These are phyloP conservation scores for Plantago coronopus DNA, from an alignment of 305 asterid genomes.

Conservation along the genomic window DNA sequence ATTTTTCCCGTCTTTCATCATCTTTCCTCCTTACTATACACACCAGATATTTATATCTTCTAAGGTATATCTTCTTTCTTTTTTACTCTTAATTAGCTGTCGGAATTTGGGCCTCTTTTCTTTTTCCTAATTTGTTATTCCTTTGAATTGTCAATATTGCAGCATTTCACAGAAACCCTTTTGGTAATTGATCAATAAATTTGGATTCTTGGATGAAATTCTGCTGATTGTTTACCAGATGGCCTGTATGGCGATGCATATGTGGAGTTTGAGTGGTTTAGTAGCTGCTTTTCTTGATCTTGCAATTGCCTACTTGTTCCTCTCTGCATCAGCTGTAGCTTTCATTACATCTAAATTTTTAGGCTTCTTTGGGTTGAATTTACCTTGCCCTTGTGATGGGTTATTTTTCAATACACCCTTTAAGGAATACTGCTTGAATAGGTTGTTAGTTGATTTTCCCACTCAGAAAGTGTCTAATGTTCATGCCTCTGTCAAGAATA, in stretches of 20 bases:
- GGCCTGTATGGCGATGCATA: conserved; percentile 52
- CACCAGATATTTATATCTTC: no score
- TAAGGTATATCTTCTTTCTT: no score
- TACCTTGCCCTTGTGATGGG: conserved; percentile 84
- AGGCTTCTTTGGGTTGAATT: conserved; percentile 53
- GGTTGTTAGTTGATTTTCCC: conserved; percentile 62
- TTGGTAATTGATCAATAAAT: conserved; percentile 21
- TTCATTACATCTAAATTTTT: conserved; percentile 64
- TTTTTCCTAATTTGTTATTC: not conserved
- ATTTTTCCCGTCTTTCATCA: no score
- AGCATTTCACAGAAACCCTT: conserved; percentile 11
- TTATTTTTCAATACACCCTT: conserved; percentile 33
- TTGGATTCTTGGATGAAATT: conserved; percentile 19
- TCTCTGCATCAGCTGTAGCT: conserved; percentile 69
- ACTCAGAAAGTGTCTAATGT: conserved; percentile 53
- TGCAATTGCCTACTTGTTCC: conserved; percentile 62
- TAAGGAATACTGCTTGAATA: conserved; percentile 47
- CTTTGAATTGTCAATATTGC: not conserved
- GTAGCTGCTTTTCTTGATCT: conserved; percentile 85
- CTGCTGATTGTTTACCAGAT: conserved; percentile 35
- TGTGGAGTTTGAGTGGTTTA: conserved; percentile 72
- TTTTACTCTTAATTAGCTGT: no score
- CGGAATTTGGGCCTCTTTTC: no score
- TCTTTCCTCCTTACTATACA: no score
- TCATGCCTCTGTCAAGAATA: conserved; percentile 47